Percentiles rank a stretch among this genome's conserved stretches.
Evolutionary conservation across 2,329 filamentous ascomycete species (phyloP).

Genomic region (Coniochaeta sp.): DNA sequence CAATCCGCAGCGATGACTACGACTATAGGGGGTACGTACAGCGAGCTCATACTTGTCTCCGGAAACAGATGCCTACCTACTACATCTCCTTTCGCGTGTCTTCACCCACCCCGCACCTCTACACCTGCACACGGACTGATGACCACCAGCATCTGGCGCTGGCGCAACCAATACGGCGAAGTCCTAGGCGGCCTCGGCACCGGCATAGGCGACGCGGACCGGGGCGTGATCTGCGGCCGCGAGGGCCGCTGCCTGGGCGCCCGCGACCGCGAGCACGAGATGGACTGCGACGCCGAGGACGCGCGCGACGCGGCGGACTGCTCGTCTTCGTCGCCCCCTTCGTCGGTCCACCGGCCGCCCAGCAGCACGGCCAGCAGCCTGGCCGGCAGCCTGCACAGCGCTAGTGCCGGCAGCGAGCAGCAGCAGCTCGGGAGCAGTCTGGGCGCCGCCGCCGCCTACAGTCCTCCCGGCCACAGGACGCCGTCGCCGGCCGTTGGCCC

Average conservation of each 20-base stretch:
- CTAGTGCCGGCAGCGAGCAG: conserved; percentile 2
- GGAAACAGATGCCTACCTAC: background rate
- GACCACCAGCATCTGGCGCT: conserved; percentile 65
- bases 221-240: conserved; percentile 84
- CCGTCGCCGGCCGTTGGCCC: conserved; percentile 45
- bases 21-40: conserved; percentile 47
- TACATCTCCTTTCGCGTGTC: background rate
- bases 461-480: conserved; percentile 17
- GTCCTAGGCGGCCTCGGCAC: conserved; percentile 75
- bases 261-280: conserved; percentile 72
- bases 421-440: conserved; percentile 10
- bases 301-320: conserved; percentile 36
- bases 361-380: conserved; percentile 13
- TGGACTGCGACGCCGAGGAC: conserved; percentile 78
- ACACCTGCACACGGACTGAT: conserved; percentile 3
- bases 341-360: background rate
- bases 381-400: conserved; percentile 2
- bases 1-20: conserved; percentile 52
- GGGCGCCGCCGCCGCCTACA: conserved; percentile 6
- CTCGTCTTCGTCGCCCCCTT: background rate
- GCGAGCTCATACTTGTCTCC: background rate
- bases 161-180: conserved; percentile 79
- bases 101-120: background rate
- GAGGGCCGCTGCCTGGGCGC: conserved; percentile 69
- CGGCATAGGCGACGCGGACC: conserved; percentile 80